A percentile compares a stretch with the other conserved stretches of the same genome.
These are phyloP conservation scores for Leishmania aethiopica DNA, from an alignment of 208 protist genomes.

Conservation along the genomic window DNA sequence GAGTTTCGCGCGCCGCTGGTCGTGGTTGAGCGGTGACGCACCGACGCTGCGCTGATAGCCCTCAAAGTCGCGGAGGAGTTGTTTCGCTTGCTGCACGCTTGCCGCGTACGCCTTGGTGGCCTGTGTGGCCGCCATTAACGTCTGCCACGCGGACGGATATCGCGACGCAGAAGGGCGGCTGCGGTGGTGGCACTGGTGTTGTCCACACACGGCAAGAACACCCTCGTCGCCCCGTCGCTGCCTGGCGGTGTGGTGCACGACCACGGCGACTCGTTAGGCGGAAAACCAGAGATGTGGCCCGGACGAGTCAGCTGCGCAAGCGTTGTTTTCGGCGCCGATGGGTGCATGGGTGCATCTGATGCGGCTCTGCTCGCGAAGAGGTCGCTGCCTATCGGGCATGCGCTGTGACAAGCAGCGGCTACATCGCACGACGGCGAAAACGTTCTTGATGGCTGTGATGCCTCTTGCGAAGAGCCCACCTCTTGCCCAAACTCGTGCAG, in stretches of 20 bases:
- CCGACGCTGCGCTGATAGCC: slow-evolving; percentile 9
- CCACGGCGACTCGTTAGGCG: not conserved
- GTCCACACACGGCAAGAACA: not conserved
- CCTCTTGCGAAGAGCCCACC: not conserved
- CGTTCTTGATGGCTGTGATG: not conserved
- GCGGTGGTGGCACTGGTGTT: not conserved
- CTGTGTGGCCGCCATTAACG: not conserved
- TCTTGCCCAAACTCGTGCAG: not conserved
- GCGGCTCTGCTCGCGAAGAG: not conserved
- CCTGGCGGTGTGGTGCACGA: not conserved
- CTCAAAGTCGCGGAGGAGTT: slow-evolving; percentile 11
- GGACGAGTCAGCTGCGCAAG: not conserved
- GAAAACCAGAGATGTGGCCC: not conserved
- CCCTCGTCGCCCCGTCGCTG: not conserved
- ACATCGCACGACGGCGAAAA: not conserved
- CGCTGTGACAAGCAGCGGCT: not conserved
- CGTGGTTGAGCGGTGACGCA: not conserved
- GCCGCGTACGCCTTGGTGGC: slow-evolving; percentile 10
- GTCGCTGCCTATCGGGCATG: no score
- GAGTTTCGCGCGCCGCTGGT: not conserved
- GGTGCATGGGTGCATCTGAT: not conserved
- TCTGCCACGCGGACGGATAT: slow-evolving; percentile 6
- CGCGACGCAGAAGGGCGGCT: not conserved
- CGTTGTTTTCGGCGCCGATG: not conserved
- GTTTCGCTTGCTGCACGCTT: not conserved